Conservation (phyloP, 73 alveolate species). For the Blepharisma japonicum region DNA sequence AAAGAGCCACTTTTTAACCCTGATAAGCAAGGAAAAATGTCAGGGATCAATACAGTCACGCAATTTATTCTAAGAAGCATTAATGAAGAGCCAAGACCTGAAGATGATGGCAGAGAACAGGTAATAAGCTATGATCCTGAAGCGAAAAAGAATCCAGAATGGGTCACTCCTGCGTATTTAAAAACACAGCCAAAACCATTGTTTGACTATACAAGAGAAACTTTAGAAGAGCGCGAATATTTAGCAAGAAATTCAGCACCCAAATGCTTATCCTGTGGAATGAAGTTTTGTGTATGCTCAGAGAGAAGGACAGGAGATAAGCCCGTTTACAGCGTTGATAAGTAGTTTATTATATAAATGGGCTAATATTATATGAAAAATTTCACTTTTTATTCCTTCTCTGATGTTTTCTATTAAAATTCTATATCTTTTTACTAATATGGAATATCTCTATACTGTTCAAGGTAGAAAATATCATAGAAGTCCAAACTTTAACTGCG, state of each 20-base stretch:
- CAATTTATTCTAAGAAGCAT: slow-evolving; percentile 69
- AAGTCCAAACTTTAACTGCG: background rate
- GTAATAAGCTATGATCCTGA: slow-evolving; percentile 60
- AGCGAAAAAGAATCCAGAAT: slow-evolving; percentile 61
- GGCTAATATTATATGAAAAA: no score
- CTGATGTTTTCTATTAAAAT: no score
- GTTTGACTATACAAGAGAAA: slow-evolving; percentile 32
- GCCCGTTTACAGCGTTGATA: background rate
- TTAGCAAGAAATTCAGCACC: background rate
- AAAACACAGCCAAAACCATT: slow-evolving; percentile 82
- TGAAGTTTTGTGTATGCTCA: slow-evolving; percentile 24
- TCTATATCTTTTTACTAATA: background rate
- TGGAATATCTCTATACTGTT: slow-evolving; percentile 9
- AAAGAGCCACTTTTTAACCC: background rate
- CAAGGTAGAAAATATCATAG: slow-evolving; percentile 10
- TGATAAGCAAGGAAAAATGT: slow-evolving; percentile 45
- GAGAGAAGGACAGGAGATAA: slow-evolving; percentile 20
- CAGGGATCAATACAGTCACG: slow-evolving; percentile 57
- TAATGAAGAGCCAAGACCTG: slow-evolving; percentile 51
- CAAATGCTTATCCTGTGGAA: slow-evolving; percentile 20
- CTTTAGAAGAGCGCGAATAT: background rate
- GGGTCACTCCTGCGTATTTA: slow-evolving; percentile 77
- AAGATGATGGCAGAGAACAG: slow-evolving; percentile 80
- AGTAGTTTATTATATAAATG: background rate
- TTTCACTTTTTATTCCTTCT: no score